Percentiles rank a stretch among this genome's conserved stretches.
phyloP scores from a whole-genome alignment of 208 protist genomes.

The Acanthamoeba royreba region DNA sequence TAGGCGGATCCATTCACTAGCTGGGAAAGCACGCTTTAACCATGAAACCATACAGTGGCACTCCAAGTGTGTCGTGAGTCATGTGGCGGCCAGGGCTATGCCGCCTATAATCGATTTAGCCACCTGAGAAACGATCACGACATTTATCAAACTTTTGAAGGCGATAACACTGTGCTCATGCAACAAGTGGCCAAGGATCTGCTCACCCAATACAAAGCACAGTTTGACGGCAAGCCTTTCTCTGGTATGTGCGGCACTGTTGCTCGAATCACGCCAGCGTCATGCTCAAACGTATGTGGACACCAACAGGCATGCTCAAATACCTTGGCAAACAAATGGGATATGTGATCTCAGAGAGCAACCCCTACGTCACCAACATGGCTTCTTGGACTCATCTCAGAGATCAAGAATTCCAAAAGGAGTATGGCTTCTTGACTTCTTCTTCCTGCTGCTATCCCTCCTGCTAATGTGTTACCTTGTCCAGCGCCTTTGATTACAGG shows the following conservation, averaged over 20 bases:
- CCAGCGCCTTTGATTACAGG: not conserved
- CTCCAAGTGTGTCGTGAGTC: conserved; percentile 22
- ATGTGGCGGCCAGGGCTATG: conserved; percentile 21
- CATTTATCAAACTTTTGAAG: conserved; percentile 14
- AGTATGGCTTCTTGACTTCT: not conserved
- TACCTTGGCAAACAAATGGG: conserved; percentile 4
- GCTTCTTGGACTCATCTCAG: not conserved
- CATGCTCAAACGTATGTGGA: not conserved
- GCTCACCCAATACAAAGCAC: not conserved
- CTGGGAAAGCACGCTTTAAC: not conserved
- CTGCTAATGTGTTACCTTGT: not conserved
- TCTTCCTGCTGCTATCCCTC: not conserved
- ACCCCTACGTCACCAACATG: not conserved
- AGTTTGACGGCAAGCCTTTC: not conserved
- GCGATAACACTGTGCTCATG: conserved; percentile 30
- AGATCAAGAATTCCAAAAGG: not conserved
- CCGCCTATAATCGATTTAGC: not conserved
- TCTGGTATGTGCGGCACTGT: not conserved
- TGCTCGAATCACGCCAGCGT: not conserved
- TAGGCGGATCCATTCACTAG: not conserved
- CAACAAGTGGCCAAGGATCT: conserved; percentile 26
- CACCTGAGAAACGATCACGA: not conserved
- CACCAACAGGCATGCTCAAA: not conserved
- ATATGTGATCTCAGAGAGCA: not conserved
- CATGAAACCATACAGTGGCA: not conserved